Evolutionary conservation across 2,329 filamentous ascomycete genomes (phyloP).

Genomic region (Penicillium sp.): DNA sequence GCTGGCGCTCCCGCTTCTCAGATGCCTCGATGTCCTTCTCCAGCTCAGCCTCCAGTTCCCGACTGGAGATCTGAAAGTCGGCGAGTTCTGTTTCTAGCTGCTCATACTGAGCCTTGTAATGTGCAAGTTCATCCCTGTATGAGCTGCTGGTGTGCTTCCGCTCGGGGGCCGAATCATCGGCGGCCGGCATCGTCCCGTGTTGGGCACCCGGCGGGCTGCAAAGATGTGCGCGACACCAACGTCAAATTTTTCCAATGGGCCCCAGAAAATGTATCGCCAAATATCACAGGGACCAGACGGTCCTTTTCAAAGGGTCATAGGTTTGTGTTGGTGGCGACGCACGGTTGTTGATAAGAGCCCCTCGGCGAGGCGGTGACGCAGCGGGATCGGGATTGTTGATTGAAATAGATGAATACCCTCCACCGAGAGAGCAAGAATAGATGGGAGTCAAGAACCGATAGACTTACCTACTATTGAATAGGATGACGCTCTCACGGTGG

Average conservation of each 20-base stretch:
- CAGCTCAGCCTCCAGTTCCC: constrained; percentile 87
- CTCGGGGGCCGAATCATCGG: constrained; percentile 37
- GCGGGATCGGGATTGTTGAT: constrained; percentile 19
- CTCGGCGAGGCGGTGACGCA: constrained; percentile 37
- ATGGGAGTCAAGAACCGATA: neutral
- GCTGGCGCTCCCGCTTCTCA: constrained; percentile 81
- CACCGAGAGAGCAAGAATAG: constrained; percentile 14
- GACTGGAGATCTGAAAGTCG: constrained; percentile 90
- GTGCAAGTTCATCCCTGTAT: constrained; percentile 71
- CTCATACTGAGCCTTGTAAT: constrained; percentile 96
- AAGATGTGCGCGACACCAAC: constrained; percentile 10
- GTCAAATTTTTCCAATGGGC: neutral
- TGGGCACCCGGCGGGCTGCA: constrained; percentile 20
- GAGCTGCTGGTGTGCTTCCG: constrained; percentile 39
- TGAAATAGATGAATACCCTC: constrained; percentile 16
- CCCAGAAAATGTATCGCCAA: neutral
- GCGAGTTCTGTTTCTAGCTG: constrained; percentile 83
- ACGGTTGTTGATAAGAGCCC: constrained; percentile 28
- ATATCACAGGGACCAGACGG: neutral
- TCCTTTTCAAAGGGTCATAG: constrained; percentile 15
- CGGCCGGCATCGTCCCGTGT: constrained; percentile 36
- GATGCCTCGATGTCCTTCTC: constrained; percentile 95
- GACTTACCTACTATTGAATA: constrained; percentile 12
- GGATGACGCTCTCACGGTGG: constrained; percentile 14
- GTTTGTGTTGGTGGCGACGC: constrained; percentile 13